Evolutionary conservation across 805 yeast genomes (phyloP), one percentile per base, ranked within the genome.

Genomic region (Torulaspora delbrueckii): DNA sequence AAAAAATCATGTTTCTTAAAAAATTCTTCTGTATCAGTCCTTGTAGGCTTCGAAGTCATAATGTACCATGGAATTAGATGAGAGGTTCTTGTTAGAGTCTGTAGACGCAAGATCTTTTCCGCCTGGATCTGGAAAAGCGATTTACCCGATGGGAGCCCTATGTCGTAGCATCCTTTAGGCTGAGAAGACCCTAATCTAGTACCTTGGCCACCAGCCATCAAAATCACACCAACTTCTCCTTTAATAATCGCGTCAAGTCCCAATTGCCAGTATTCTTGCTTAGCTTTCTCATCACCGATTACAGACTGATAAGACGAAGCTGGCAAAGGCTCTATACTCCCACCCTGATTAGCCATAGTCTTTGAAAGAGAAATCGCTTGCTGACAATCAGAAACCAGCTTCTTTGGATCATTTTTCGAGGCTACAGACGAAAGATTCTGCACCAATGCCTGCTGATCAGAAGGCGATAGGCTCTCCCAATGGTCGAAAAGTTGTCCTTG

Each of bases 201-300:
- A 26, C 99, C 99, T 67, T 93, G 99, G 40, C 99, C 99, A 46
- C 99, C 99, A 9, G 99, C 97, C 86, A 93, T 84, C 42, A 93
- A 72, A 35, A 93, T 73, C 4, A 93, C 91, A 27, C 88, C 99
- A 19, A 91, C 98, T 58, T 84, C 78, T 52, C 83, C 83, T 10
- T 71, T 65, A 13, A 77, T 65, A 43, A 93, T 82, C 25, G 91
- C 85, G 22, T 78, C 70, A 13, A 82, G 65, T 10, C 99, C 99
- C 12, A 68, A 34, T 2, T 65, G 45, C 18, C 57, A 54, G 79
- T 83, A 84, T 59, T 75, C 66, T 8, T 49, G 47, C 5, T 59
- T 48, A 23, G 63, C 50, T 7, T 62, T 56, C 9, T 49, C 51
- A 27, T 63, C 55, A 6, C 59, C 62, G 35, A 66, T 63, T 24